Evolutionary conservation across 139 green algal species (phyloP).

Genomic region (Gonium pectorale): DNA sequence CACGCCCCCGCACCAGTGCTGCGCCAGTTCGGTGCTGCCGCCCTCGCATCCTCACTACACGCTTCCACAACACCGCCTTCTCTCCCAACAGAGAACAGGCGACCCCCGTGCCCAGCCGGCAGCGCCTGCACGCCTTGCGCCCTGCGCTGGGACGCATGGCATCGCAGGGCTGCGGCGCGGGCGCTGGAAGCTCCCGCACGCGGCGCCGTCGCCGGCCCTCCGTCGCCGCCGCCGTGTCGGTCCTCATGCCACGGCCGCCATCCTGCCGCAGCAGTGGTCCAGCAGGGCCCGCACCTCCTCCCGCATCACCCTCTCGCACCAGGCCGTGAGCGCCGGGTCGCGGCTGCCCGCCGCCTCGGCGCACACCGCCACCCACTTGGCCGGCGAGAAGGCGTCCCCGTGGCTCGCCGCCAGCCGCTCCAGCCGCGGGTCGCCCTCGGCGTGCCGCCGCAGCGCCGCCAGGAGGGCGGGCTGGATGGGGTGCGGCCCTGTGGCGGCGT

Average conservation of each 20-base stretch:
- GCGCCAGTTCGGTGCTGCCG: too few relatives aligned
- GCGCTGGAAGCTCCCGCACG: too few relatives aligned
- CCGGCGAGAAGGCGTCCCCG: not conserved
- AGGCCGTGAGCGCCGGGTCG: constrained; percentile 24
- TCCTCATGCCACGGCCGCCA: constrained; percentile 22
- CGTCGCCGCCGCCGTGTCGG: too few relatives aligned
- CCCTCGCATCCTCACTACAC: too few relatives aligned
- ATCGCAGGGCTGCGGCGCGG: too few relatives aligned
- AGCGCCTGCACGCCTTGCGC: too few relatives aligned
- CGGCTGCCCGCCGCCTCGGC: constrained; percentile 5
- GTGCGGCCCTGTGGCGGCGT: constrained; percentile 46
- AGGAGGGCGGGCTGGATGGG: constrained; percentile 4
- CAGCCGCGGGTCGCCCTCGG: constrained; percentile 2
- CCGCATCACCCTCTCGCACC: constrained; percentile 44
- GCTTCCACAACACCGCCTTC: too few relatives aligned
- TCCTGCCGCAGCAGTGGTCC: constrained; percentile 44
- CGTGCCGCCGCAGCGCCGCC: not conserved
- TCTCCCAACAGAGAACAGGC: too few relatives aligned
- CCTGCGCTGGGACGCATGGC: too few relatives aligned
- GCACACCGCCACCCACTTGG: constrained; percentile 18
- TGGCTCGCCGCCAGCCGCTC: not conserved
- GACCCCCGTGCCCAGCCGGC: too few relatives aligned
- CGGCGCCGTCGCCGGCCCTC: not conserved
- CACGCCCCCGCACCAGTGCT: too few relatives aligned
- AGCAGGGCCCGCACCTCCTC: constrained; percentile 50